Evolutionary conservation across 1,139 yeast genomes (phyloP).

Genomic region (Suhomyces kunorum): DNA sequence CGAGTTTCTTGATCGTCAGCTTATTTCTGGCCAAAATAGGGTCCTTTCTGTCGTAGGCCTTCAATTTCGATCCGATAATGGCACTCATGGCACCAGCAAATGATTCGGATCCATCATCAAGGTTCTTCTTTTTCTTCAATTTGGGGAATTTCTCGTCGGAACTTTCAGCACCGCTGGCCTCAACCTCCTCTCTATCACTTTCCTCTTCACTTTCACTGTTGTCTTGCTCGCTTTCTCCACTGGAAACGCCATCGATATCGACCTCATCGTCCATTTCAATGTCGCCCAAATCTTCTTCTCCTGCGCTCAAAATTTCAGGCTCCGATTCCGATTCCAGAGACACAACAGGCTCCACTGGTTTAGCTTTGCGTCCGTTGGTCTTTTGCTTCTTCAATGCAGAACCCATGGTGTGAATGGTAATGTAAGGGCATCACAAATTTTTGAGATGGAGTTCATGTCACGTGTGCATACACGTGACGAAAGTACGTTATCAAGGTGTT

Average conservation of each 20-base stretch:
- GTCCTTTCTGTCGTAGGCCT: constrained; percentile 83
- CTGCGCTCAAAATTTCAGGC: constrained; percentile 8
- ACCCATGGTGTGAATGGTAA: constrained; percentile 15
- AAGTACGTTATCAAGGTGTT: not conserved
- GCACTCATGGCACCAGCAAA: constrained; percentile 85
- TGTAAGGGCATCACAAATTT: constrained; percentile 4
- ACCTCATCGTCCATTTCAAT: constrained; percentile 20
- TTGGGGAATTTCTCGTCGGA: constrained; percentile 45
- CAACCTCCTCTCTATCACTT: constrained; percentile 19
- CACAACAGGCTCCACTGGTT: constrained; percentile 11
- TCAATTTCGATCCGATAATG: constrained; percentile 79
- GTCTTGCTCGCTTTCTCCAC: constrained; percentile 18
- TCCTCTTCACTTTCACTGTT: constrained; percentile 12
- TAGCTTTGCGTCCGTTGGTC: constrained; percentile 15
- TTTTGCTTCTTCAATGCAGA: constrained; percentile 24
- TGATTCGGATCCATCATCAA: constrained; percentile 67
- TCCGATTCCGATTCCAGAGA: constrained; percentile 8
- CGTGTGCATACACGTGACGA: constrained; percentile 2
- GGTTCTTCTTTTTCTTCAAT: constrained; percentile 55
- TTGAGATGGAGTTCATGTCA: constrained; percentile 3
- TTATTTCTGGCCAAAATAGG: constrained; percentile 87
- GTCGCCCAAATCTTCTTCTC: constrained; percentile 17
- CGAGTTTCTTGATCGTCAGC: constrained; percentile 67
- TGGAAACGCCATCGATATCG: constrained; percentile 18
- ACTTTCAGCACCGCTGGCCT: constrained; percentile 22